Evolutionary conservation across 148 eudicot species (phyloP).

Genomic region (Cornus suecica): DNA sequence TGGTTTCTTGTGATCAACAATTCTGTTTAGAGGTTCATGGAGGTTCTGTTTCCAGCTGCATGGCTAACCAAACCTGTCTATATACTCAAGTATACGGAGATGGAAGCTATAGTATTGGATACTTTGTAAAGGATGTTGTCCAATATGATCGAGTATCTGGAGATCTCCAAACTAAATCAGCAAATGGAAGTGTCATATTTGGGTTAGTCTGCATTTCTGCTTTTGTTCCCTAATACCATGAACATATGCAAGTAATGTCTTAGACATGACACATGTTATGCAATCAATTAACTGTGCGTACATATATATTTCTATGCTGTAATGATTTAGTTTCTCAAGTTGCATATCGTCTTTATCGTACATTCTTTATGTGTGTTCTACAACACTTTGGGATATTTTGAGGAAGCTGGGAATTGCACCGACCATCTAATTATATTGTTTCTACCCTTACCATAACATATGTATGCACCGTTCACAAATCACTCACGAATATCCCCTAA

Average conservation of each 20-base stretch:
- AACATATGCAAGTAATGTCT: no score
- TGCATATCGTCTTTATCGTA: neutral
- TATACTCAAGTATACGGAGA: conserved; percentile 80
- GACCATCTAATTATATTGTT: neutral
- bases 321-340: neutral
- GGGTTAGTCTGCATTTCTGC: conserved; percentile 46
- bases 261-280: neutral
- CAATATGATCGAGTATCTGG: conserved; percentile 95
- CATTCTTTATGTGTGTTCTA: neutral
- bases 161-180: conserved; percentile 73
- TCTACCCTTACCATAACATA: neutral
- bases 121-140: conserved; percentile 77
- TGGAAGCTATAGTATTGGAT: conserved; percentile 83
- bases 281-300: no score
- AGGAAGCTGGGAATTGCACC: neutral
- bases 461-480: neutral
- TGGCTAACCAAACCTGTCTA: conserved; percentile 54
- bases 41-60: conserved; percentile 57
- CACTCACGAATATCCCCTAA: neutral
- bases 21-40: conserved; percentile 67
- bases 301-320: neutral
- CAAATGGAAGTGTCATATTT: conserved; percentile 86
- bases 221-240: neutral
- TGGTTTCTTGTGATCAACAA: conserved; percentile 50
- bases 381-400: neutral